Base-by-base conservation (phyloP, 495 filamentous ascomycete genomes). In the Cercophora sp. region DNA sequence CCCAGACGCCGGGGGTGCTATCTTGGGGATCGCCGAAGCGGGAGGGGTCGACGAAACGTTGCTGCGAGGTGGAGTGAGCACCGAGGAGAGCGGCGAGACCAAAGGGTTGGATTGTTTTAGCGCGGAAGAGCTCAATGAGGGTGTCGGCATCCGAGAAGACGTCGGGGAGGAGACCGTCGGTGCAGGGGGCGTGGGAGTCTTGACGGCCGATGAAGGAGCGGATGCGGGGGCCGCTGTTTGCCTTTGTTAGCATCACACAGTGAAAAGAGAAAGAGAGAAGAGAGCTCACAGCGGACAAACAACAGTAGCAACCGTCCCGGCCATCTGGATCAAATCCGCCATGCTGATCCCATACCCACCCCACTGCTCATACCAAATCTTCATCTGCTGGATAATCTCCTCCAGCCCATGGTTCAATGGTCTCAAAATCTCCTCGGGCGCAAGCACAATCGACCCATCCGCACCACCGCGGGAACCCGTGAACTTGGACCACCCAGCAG, bases 11-110 rank as follows among this genome's bases (percentile, higher is more conserved):
- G 29, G 67, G 69, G 3, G 69, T 70, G 8, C 60, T 51, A 50
- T 73, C 70, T 48, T 69, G 63, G 1, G 76, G 58, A 35, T 67
- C 66, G 19, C 57, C 58, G 18, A 52, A 37, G 16, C 63, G 59
- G 19, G 61, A 44, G 2, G 63, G 37, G 56, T 80, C 64, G 24
- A 75, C 68, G 53, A 72, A 74, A 22, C 60, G 67, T 55, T 80
- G 76, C 50, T 66, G 68, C 37, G 64, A 62, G 10, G 66, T 66
- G 4, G 73, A 73, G 60, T 81, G 78, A 0, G 78, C 75, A 22
- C 78, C 78, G 1, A 81, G 59, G 5, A 81, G 64, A 0, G 77
- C 76, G 0, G 72, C 72, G 1, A 79, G 63, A 37, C 70, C 73
- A 27, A 60, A 56, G 5, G 74, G 52, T 20, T 66, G 60, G 56